Conservation (phyloP, 2,329 filamentous ascomycete genomes). For the Nakataea oryzae region DNA sequence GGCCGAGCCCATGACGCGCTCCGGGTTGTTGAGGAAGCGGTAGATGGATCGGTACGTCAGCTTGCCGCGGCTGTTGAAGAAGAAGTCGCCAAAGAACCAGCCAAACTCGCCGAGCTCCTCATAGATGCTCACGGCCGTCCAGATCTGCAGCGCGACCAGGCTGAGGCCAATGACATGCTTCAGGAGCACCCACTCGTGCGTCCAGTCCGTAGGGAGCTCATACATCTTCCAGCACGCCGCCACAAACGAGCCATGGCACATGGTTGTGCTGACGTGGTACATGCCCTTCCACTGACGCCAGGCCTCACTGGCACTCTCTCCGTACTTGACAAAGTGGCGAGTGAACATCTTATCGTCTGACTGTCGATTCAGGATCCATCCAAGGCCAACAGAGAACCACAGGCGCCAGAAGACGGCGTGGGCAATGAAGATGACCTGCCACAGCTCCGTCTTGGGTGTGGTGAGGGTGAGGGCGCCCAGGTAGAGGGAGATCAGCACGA, state of each 20-base stretch:
- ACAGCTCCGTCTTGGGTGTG: slow-evolving; percentile 66
- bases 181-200: slow-evolving; percentile 72
- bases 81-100: slow-evolving; percentile 99
- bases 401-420: slow-evolving; percentile 77
- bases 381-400: slow-evolving; percentile 87
- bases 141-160: slow-evolving; percentile 77
- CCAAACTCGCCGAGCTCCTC: slow-evolving; percentile 94
- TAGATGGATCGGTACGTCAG: slow-evolving; percentile 96
- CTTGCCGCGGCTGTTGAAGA: slow-evolving; percentile 82
- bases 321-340: slow-evolving; percentile 93
- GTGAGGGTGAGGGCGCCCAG: slow-evolving; percentile 62
- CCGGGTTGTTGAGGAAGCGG: slow-evolving; percentile 94
- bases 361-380: slow-evolving; percentile 73
- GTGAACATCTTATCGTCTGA: slow-evolving; percentile 92
- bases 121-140: slow-evolving; percentile 89
- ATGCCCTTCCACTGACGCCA: slow-evolving; percentile 98
- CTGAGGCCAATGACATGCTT: slow-evolving; percentile 77
- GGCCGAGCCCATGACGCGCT: slow-evolving; percentile 84
- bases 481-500: slow-evolving; percentile 67
- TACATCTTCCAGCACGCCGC: slow-evolving; percentile 98
- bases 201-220: slow-evolving; percentile 74
- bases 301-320: slow-evolving; percentile 79
- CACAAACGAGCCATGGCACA: slow-evolving; percentile 83
- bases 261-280: slow-evolving; percentile 83
- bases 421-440: slow-evolving; percentile 68